Base-by-base conservation (phyloP, 768 basidiomycete species). In the Calvatia gigantea region DNA sequence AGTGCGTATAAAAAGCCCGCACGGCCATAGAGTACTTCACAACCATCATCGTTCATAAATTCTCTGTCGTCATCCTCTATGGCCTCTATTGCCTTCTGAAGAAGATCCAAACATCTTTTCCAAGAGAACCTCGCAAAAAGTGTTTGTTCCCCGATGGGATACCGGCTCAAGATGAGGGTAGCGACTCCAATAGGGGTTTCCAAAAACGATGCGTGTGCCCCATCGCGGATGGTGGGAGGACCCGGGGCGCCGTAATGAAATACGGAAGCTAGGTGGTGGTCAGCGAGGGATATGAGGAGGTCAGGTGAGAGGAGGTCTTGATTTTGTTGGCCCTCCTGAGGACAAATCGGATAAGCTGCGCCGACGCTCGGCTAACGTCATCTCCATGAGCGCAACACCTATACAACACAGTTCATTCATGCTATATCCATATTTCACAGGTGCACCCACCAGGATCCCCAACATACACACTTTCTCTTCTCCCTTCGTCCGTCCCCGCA, bases 11-110 rank as follows among this genome's bases (percentile, higher is more conserved):
- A 69, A 33, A 84, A 67, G 1, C 83, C 82, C 15, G 81, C 81
- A 44, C 82, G 80, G 2, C 82, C 82, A 62, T 84, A 84, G 7
- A 85, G 70, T 4, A 83, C 74, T 59, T 85, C 83, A 58, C 79
- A 82, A 14, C 75, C 78, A 54, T 77, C 80, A 32, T 80, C 79
- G 29, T 71, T 67, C 9, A 39, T 45, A 47, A 59, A 57, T 6
- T 51, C 25, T 15, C 37, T 39, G 9, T 57, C 51, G 27, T 54
- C 52, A 57, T 60, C 21, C 21, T 46, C 52, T 17, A 41, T n/a
- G 9, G 46, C 33, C 3, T 45, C 57, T 27, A 60, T 47, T 8
- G 45, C 39, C 33, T 23, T 58, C 23, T 54, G 51, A 6, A 55
- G 12, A n/a, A 28, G 33, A 12, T 55, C 45, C 19, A 44, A 25